Percentiles rank a stretch among this genome's conserved stretches.
Conservation (phyloP, 2,329 filamentous ascomycete genomes). For the Calonectria hawksworthii region DNA sequence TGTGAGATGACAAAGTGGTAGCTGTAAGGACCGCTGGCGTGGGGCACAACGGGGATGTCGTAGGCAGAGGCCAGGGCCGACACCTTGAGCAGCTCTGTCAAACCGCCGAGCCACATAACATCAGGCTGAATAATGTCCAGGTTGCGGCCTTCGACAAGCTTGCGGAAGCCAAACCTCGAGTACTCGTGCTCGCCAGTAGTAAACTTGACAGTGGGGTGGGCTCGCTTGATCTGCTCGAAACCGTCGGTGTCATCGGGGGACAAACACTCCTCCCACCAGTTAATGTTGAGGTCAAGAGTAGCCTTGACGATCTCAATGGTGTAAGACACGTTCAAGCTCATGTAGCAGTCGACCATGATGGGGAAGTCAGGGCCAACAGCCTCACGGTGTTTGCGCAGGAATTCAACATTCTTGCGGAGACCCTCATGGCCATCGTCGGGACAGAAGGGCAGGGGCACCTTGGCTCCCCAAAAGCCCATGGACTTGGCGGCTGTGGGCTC, state of each 20-base stretch:
- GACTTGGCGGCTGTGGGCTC: slow-evolving; percentile 83
- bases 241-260: slow-evolving; percentile 94
- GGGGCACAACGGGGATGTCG: slow-evolving; percentile 95
- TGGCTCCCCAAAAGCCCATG: slow-evolving; percentile 92
- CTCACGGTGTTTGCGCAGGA: slow-evolving; percentile 86
- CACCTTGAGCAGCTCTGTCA: slow-evolving; percentile 93
- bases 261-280: slow-evolving; percentile 98
- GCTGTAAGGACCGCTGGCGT: slow-evolving; percentile 93
- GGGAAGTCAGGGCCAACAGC: slow-evolving; percentile 91
- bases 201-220: slow-evolving; percentile 92
- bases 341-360: slow-evolving; percentile 96
- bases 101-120: slow-evolving; percentile 96
- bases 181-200: slow-evolving; percentile 98
- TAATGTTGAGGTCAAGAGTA: slow-evolving; percentile 86
- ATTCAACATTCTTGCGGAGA: slow-evolving; percentile 90
- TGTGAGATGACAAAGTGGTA: slow-evolving; percentile 98
- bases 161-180: slow-evolving; percentile 93
- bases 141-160: slow-evolving; percentile 91
- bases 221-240: slow-evolving; percentile 89
- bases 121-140: slow-evolving; percentile 96
- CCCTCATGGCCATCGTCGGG: slow-evolving; percentile 88
- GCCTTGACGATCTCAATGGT: slow-evolving; percentile 92
- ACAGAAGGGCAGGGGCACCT: slow-evolving; percentile 91
- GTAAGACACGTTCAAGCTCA: slow-evolving; percentile 93
- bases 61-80: slow-evolving; percentile 91